Base-by-base conservation (phyloP, 495 filamentous ascomycete species). In the Tuber brumale region DNA sequence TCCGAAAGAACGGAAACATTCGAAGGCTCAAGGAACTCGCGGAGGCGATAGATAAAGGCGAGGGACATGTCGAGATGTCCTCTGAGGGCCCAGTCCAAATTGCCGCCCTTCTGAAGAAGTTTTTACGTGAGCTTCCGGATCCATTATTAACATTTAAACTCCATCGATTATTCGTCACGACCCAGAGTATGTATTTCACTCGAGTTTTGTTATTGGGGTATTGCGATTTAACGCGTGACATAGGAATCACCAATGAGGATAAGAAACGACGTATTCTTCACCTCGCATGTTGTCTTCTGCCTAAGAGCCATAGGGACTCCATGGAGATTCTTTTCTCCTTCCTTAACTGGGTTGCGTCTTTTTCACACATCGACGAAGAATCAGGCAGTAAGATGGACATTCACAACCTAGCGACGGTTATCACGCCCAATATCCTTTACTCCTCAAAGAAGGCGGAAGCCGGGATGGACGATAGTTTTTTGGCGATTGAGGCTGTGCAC, bases 1-100 rank as follows among this genome's bases (percentile, higher is more conserved):
- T 99, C 89, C 92, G 95, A 74, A 99, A 99, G 87, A 99, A 97
- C 82, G 95, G 95, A 76, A 98, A 97, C 82, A 97, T 99, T 83
- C 91, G 92, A 81, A 91, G 93, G 72, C 87, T 98, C 41, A 92
- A 92, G 77, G 94, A 97, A 73, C 85, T 96, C 31, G 89, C 91
- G 42, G 93, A 95, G 61, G 86, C 89, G 79, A 92, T 98, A 72
- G 95, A 99, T 83, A 87, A 85, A 72, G 93, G 92, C 70, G 90
- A 90, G 71, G 93, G 93, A 72, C 88, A 90, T 61, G 91, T 97
- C 39, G 93, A 97, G 80, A 86, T 97, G 80, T 90, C 88, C 70
- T 90, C 91, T 75, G 93, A 97, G 83, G 92, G 89, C 76, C 94
- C 95, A 37, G 93, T 98, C 43, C 95, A 97, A 80, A 90, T 98